Evolutionary conservation across 345 rosid species (phyloP).

Genomic region (Sisymbrium irio): DNA sequence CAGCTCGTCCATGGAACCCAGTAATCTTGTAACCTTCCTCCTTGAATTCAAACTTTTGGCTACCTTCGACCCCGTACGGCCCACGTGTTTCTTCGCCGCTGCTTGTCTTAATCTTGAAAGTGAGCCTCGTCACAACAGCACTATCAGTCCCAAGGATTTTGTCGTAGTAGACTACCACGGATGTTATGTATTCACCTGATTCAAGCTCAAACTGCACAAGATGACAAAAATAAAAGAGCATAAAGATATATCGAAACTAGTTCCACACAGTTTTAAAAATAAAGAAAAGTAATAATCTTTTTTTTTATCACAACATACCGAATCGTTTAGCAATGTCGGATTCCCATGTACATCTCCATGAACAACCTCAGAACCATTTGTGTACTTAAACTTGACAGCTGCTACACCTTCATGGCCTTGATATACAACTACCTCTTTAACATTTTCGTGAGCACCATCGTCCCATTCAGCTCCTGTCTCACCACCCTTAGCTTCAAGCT

Average conservation of each 20-base stretch:
- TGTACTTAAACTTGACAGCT: slow-evolving; percentile 30
- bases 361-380: slow-evolving; percentile 13
- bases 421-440: slow-evolving; percentile 24
- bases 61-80: slow-evolving; percentile 25
- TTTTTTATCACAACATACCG: background rate
- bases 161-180: slow-evolving; percentile 29
- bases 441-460: slow-evolving; percentile 26
- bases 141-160: slow-evolving; percentile 5
- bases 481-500: slow-evolving; percentile 32
- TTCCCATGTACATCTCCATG: slow-evolving; percentile 19
- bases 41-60: background rate
- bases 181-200: slow-evolving; percentile 30
- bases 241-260: background rate
- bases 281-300: background rate
- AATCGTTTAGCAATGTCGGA: slow-evolving; percentile 15
- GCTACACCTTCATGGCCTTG: slow-evolving; percentile 20
- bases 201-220: slow-evolving; percentile 26
- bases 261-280: background rate
- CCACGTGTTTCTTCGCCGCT: slow-evolving; percentile 8
- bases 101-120: slow-evolving; percentile 27
- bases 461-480: slow-evolving; percentile 30
- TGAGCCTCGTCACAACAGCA: slow-evolving; percentile 15
- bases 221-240: background rate
- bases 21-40: slow-evolving; percentile 27
- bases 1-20: slow-evolving; percentile 35